Base-by-base conservation (phyloP, 805 yeast genomes). In the Limtongia smithiae region DNA sequence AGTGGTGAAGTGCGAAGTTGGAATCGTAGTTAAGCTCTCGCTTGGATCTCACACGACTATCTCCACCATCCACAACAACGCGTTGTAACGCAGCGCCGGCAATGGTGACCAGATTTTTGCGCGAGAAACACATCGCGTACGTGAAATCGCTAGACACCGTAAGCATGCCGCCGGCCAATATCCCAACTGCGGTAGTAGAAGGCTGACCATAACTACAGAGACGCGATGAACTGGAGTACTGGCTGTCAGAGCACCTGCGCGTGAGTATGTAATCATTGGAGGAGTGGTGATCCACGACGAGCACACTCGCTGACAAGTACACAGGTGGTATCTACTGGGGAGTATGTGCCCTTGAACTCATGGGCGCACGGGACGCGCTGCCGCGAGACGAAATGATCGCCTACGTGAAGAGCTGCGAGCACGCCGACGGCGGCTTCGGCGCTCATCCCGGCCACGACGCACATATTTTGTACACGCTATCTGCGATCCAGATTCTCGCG, bases 291-390 rank as follows among this genome's bases (percentile, higher is more conserved):
- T n/a, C 21, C 25, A 3, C 17, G 20, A 14, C 17, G n/a, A 25
- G 24, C 15, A 20, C 4, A 9, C 8, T 20, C 17, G 32, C 37
- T 27, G 31, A 35, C 45, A 44, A 21, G 18, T 7, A 1, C 18
- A 3, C 31, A 64, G 68, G 86, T 61, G 98, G 97, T 1, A 74
- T 93, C 0, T 93, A 93, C 65, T 93, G 99, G 99, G 97, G 97
- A 0, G 71, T 87, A 2, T 83, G 85, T 15, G 88, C 96, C 0
- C 66, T 90, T 28, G 77, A 77, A 42, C 67, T 83, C 1, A 63
- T 91, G 67, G 72, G 76, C 25, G 71, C 81, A 2, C 67, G 74
- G 30, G 76, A 77, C 12, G 77, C 80, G 0, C 76, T 91, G 48
- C 73, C 81, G n/a, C 71, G 73, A 45, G 68, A 73, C 1, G 85